These are phyloP conservation scores for Fusarium chaquense DNA, from an alignment of 2,329 filamentous ascomycete genomes.

Conservation along the genomic window DNA sequence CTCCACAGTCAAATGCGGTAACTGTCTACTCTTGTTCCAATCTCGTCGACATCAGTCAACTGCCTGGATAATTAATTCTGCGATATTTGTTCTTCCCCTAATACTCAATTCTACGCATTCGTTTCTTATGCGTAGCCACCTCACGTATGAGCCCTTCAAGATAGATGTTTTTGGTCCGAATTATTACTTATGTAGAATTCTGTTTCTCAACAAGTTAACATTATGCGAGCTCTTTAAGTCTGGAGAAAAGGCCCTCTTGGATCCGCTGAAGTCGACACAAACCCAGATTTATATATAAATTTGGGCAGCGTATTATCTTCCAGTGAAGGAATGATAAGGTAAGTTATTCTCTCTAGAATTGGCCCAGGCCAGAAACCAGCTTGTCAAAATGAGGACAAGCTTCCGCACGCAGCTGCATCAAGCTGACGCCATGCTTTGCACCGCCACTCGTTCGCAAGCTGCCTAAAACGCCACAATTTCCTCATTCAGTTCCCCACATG, in stretches of 20 bases:
- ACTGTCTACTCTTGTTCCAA: neutral
- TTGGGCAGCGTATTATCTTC: too few species aligned
- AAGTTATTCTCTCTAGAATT: neutral
- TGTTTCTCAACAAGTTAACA: neutral
- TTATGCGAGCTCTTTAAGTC: neutral
- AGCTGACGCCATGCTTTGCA: conserved; percentile 41
- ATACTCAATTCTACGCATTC: neutral
- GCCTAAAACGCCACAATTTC: conserved; percentile 43
- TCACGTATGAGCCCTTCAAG: neutral
- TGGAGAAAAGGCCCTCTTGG: neutral
- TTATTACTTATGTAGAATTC: neutral
- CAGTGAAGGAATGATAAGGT: neutral
- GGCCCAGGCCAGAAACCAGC: neutral
- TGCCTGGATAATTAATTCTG: too few species aligned
- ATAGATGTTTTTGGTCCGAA: neutral
- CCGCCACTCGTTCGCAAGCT: conserved; percentile 24
- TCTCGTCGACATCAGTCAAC: neutral
- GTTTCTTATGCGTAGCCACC: too few species aligned
- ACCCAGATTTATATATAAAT: neutral
- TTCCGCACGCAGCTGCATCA: neutral
- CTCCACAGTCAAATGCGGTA: conserved; percentile 19
- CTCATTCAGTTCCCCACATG: conserved; percentile 38
- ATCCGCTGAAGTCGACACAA: neutral
- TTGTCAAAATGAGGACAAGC: neutral
- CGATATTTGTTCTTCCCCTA: neutral